Evolutionary conservation across 306 rosid genomes (phyloP).

Genomic region (Prunus padus): DNA sequence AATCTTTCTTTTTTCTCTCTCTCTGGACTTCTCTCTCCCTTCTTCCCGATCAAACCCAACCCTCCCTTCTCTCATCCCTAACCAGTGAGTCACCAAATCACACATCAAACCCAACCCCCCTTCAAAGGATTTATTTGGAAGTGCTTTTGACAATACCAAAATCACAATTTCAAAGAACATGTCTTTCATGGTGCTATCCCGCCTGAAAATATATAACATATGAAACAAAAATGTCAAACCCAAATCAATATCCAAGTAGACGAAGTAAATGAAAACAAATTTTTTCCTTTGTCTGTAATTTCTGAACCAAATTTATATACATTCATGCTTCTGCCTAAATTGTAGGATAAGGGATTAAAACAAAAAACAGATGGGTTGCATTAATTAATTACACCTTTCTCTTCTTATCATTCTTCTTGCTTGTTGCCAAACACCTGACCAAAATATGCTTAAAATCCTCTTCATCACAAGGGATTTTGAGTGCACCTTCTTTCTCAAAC

Average conservation of each 20-base stretch:
- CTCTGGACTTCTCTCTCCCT: no score
- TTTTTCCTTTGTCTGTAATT: background rate
- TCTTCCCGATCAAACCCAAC: no score
- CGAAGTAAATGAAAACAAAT: background rate
- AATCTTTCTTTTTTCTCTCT: no score
- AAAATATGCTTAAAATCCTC: constrained; percentile 40
- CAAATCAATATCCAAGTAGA: background rate
- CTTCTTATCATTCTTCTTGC: constrained; percentile 17
- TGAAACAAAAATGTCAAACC: background rate
- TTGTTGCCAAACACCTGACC: constrained; percentile 22
- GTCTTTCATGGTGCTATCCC: no score
- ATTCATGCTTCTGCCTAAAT: background rate
- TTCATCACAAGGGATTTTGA: constrained; percentile 60
- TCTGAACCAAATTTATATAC: constrained; percentile 1
- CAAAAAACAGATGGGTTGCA: background rate
- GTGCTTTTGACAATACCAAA: no score
- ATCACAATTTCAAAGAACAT: no score
- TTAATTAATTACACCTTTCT: background rate
- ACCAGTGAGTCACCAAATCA: no score
- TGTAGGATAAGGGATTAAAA: background rate
- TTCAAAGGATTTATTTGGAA: no score
- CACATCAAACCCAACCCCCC: no score
- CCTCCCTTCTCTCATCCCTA: no score
- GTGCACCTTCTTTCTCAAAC: constrained; percentile 47
- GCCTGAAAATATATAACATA: background rate